A percentile compares a stretch with the other conserved stretches of the same genome.
These are phyloP conservation scores for Trichoderma hamatum DNA, from an alignment of 2,329 filamentous ascomycete genomes.

Conservation along the genomic window DNA sequence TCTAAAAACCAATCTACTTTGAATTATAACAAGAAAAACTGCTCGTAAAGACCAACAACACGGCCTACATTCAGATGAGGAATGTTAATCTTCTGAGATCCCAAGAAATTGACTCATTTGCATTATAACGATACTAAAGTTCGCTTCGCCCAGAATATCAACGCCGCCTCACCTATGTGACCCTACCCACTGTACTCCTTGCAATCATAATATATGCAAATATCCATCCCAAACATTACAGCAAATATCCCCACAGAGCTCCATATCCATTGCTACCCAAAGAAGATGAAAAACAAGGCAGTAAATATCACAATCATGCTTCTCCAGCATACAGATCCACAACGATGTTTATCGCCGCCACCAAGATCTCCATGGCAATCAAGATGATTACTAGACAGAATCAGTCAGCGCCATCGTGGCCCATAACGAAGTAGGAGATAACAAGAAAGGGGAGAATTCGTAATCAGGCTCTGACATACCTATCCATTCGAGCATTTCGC, in stretches of 20 bases:
- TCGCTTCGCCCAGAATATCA: conserved; percentile 14
- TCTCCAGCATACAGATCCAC: conserved; percentile 78
- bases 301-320: conserved; percentile 20
- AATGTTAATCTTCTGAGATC: not conserved
- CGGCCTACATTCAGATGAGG: not conserved
- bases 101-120: not conserved
- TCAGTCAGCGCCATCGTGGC: conserved; percentile 27
- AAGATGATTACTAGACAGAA: conserved; percentile 79
- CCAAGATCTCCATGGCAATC: conserved; percentile 92
- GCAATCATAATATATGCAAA: not conserved
- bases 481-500: conserved; percentile 88
- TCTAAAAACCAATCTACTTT: not conserved
- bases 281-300: not conserved
- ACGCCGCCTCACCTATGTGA: not conserved
- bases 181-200: not conserved
- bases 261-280: not conserved
- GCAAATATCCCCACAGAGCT: not conserved
- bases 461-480: conserved; percentile 54
- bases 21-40: not conserved
- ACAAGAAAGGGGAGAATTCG: not conserved
- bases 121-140: not conserved
- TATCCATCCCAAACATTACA: not conserved
- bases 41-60: not conserved
- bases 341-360: conserved; percentile 90
- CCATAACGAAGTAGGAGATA: not conserved